Base-by-base conservation (phyloP, 345 rosid genomes). In the Rhodamnia rubescens region DNA sequence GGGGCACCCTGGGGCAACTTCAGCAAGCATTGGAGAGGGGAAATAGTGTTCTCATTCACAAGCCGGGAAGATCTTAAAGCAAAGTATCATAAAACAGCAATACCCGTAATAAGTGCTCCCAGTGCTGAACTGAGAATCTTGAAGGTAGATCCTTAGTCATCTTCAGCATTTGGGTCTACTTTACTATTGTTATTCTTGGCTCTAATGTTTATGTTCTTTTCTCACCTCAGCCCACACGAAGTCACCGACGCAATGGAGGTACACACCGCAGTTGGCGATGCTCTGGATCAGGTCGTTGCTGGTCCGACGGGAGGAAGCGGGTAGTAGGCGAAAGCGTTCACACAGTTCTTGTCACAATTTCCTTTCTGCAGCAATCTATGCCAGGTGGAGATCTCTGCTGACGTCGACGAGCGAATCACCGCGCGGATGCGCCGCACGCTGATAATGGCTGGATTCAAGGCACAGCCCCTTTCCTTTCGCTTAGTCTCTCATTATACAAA, bases 21-120 rank as follows among this genome's bases (percentile, higher is more conserved):
- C 87, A 97, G 85, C 74, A 94, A 89, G 87, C 96, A 95, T 90
- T 94, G 96, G 59, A 97, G 98, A 91, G 98, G 94, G 61, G 95
- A 90, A 86, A 98, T 94, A 81, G 98, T 93, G 52, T 93, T 92
- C 87, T 97, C 99, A 22, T 98, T 92, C 57, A 96, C 95, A 81
- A 94, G 98, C 91, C 94, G 85, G 53, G 98, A 96, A 53, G 99
- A 95, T 85, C 99, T 90, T 86, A 93, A 93, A 78, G 91, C 91
- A 88, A 84, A 97, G 95, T 84, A 94, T 92, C 95, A 95, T 96
- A 8, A 92, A 84, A 94, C 98, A 6, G 98, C 96, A 84, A 96
- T 89, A 51, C 95, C 94, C 9, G 95, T 88, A 52, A 95, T 93
- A 32, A 96, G 84, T 85, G 96, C 95, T 89, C 98, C 98, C 11